Base-by-base conservation (phyloP, 345 rosid species). In the Lumnitzera littorea region DNA sequence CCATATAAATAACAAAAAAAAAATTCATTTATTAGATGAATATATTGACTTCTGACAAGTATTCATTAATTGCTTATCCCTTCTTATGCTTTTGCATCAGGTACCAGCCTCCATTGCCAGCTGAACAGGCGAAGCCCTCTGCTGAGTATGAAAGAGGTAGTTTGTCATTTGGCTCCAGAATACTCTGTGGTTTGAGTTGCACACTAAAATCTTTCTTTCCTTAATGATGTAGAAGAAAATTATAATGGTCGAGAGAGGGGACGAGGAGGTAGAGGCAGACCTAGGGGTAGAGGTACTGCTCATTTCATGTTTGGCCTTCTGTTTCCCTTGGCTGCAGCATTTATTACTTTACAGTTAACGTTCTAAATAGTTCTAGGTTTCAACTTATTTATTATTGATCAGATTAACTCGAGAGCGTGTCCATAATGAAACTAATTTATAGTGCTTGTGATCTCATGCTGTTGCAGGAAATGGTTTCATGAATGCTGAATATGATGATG, bases 51-150 rank as follows among this genome's bases (percentile, higher is more conserved):
- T 4, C 11, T 7, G 43, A 36, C 43, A 36, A 36, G 7, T 36
- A 36, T 36, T 36, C 7, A 9, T 36, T 36, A 36, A 7, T 36
- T 36, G 43, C 9, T 36, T 36, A 36, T 36, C 43, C 5, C 11
- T 9, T 36, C 43, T 36, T 17, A 58, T 58, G 29, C 15, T 24
- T 4, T 58, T 17, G 29, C 17, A 50, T 24, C 68, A 77, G 84
- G 67, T 80, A 80, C 50, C 82, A 80, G 69, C 75, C 76, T 60
- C 82, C 84, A 23, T 51, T 77, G 27, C 73, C 80, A 50, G 55
- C 77, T 9, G 80, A 77, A 25, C 82, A 60, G 67, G 76, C 72
- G 71, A 81, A 65, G 64, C 59, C 69, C 6, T 60, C 20, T 12
- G 17, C 56, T 70, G 76, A 72, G 13, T 65, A 69, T 67, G 78